Evolutionary conservation across 306 rosid genomes (phyloP).

Genomic region (Dalbergia cultrata): DNA sequence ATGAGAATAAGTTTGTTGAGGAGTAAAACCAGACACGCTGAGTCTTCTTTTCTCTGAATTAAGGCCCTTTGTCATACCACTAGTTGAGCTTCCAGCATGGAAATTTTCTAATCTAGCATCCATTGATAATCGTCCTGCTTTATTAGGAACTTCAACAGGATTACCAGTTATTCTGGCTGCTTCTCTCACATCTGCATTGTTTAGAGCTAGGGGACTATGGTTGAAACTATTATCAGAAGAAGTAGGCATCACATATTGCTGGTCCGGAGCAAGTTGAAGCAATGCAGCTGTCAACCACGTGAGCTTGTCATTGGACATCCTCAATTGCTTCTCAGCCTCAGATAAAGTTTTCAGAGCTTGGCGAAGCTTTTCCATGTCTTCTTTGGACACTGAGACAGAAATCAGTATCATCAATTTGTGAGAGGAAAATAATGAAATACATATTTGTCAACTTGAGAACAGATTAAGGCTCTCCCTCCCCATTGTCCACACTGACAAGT

Average conservation of each 20-base stretch:
- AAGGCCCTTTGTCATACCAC: constrained; percentile 55
- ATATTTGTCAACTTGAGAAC: constrained; percentile 12
- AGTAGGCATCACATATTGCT: constrained; percentile 89
- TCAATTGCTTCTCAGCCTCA: constrained; percentile 95
- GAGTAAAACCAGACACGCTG: constrained; percentile 54
- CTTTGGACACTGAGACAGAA: constrained; percentile 75
- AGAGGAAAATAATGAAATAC: constrained; percentile 20
- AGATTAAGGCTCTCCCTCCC: constrained; percentile 20
- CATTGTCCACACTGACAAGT: constrained; percentile 8
- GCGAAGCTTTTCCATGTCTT: constrained; percentile 97
- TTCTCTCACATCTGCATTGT: constrained; percentile 58
- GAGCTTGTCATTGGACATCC: constrained; percentile 92
- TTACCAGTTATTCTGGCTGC: constrained; percentile 55
- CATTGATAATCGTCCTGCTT: constrained; percentile 61
- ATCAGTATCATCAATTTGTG: constrained; percentile 29
- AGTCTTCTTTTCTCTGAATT: constrained; percentile 66
- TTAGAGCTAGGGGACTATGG: constrained; percentile 78
- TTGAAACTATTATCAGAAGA: constrained; percentile 85
- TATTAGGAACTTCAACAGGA: constrained; percentile 58
- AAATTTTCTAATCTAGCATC: constrained; percentile 59
- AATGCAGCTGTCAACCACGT: constrained; percentile 98
- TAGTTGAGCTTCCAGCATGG: constrained; percentile 66
- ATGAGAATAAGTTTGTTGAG: constrained; percentile 58
- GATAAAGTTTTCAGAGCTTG: constrained; percentile 96
- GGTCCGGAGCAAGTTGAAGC: constrained; percentile 99